phyloP scores from a whole-genome alignment of 306 rosid genomes.

The Nissolia schottii region DNA sequence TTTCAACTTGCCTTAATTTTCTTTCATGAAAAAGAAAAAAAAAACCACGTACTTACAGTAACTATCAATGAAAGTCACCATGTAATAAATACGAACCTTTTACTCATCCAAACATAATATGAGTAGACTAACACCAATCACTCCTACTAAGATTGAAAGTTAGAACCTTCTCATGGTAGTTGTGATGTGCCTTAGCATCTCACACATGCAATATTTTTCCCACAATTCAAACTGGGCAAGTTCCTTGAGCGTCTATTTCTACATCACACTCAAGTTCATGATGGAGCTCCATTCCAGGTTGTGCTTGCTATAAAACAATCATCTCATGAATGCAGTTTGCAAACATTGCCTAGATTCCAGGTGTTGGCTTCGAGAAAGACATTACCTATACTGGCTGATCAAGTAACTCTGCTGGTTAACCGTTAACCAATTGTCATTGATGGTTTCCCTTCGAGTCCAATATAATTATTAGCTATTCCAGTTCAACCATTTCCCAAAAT shows the following conservation, averaged over 20 bases:
- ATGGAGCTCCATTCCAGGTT: background rate
- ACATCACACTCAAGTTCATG: background rate
- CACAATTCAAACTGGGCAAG: background rate
- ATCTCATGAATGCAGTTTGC: background rate
- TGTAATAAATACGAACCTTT: background rate
- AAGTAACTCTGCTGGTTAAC: slow-evolving; percentile 2
- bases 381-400: background rate
- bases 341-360: background rate
- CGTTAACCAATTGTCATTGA: background rate
- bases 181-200: background rate
- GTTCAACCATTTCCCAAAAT: slow-evolving; percentile 6
- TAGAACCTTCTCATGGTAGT: background rate
- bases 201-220: background rate
- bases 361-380: background rate
- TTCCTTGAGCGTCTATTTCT: background rate
- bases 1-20: no score
- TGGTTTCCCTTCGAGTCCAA: background rate
- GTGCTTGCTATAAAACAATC: background rate
- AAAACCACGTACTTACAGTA: background rate
- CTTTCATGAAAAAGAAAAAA: background rate
- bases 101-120: background rate
- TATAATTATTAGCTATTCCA: background rate
- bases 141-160: background rate
- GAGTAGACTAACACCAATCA: background rate
- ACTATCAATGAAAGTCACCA: background rate